Percentiles rank a stretch among this genome's conserved stretches.
phyloP scores from a whole-genome alignment of 345 rosid species.

The Pseudoturritis turrita region DNA sequence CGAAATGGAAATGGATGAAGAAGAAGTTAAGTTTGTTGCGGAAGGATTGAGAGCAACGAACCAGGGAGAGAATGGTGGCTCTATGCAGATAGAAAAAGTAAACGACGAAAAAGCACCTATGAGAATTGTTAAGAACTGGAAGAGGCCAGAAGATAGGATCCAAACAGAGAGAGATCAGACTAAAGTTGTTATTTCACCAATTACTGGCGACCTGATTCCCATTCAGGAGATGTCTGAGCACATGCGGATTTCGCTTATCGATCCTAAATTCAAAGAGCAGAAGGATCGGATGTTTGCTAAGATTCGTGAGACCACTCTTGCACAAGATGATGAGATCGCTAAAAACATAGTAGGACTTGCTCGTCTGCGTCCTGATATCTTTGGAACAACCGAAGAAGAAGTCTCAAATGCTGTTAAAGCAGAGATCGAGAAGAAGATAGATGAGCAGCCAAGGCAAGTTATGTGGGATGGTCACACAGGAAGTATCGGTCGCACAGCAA shows the following conservation, averaged over 20 bases:
- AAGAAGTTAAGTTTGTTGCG: constrained; percentile 81
- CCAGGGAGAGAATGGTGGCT: constrained; percentile 49
- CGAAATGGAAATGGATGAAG: constrained; percentile 96
- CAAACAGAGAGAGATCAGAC: constrained; percentile 75
- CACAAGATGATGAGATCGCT: constrained; percentile 87
- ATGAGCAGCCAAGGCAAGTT: constrained; percentile 87
- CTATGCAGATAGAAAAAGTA: constrained; percentile 29
- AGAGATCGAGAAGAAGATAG: constrained; percentile 89
- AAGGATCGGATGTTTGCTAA: constrained; percentile 94
- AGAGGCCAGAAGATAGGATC: constrained; percentile 88
- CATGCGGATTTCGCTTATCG: constrained; percentile 83
- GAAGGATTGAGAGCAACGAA: constrained; percentile 81
- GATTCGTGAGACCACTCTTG: constrained; percentile 89
- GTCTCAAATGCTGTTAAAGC: constrained; percentile 93
- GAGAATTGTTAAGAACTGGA: constrained; percentile 91
- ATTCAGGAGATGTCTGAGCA: constrained; percentile 91
- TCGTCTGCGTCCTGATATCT: constrained; percentile 82
- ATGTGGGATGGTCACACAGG: constrained; percentile 96
- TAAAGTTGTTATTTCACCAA: constrained; percentile 78
- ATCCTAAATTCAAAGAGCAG: constrained; percentile 93
- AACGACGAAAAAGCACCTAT: constrained; percentile 74
- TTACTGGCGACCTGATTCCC: constrained; percentile 81
- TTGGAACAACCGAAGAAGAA: constrained; percentile 93
- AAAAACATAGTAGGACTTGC: constrained; percentile 86
- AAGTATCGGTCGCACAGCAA: constrained; percentile 91